Percentiles rank a stretch among this genome's conserved stretches.
These are phyloP conservation scores for Castanea crenata DNA, from an alignment of 306 rosid genomes.

Conservation along the genomic window DNA sequence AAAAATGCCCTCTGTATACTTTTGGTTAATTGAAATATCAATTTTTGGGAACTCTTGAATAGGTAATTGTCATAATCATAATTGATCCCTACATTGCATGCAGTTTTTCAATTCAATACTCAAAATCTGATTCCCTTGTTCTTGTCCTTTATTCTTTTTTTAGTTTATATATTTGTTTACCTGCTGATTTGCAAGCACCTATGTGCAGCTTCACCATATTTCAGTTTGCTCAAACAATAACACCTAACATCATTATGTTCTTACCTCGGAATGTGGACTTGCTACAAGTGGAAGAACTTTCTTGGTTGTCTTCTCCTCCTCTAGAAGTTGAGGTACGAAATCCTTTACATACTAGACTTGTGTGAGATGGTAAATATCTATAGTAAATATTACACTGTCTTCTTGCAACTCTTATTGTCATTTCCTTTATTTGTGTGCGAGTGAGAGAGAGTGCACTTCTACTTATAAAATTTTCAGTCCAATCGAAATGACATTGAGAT, in stretches of 20 bases:
- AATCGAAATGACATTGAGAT: not conserved
- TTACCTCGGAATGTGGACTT: conserved; percentile 35
- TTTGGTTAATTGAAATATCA: no score
- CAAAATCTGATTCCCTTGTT: not conserved
- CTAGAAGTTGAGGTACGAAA: conserved; percentile 26
- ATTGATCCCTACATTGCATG: not conserved
- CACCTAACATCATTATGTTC: conserved; percentile 36
- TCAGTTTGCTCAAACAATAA: conserved; percentile 34
- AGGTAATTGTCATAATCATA: no score
- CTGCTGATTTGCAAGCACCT: not conserved
- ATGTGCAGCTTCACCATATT: conserved; percentile 23
- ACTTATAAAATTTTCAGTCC: not conserved
- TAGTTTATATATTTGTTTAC: not conserved
- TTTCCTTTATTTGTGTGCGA: not conserved
- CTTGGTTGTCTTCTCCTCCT: conserved; percentile 44
- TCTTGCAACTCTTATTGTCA: not conserved
- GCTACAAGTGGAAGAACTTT: conserved; percentile 28
- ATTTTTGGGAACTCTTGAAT: no score
- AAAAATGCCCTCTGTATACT: no score
- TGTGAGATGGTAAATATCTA: not conserved
- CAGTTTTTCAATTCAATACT: not conserved
- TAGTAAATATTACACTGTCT: not conserved
- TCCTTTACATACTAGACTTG: not conserved
- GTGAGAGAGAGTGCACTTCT: not conserved
- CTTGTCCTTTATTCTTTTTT: no score